Base-by-base conservation (phyloP, 306 rosid genomes). In the Ziziphus jujuba region DNA sequence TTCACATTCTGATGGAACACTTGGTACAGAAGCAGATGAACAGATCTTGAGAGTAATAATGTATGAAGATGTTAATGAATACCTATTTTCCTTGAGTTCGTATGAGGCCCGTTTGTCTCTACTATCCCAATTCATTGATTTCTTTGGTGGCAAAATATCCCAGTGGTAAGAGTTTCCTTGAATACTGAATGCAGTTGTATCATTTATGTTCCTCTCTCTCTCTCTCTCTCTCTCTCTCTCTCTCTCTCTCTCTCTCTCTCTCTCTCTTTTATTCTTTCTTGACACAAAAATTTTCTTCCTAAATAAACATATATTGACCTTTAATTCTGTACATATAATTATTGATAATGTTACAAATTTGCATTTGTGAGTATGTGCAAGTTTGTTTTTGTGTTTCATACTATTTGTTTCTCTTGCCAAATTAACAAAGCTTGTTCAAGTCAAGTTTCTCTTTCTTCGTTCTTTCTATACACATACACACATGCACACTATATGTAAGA, bases 51-150 rank as follows among this genome's bases (percentile, higher is more conserved):
- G 95, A 78, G 87, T 64, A 38, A 62, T 93, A 61, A 60, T 93
- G 86, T 90, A 79, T 68, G 98, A 93, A 86, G 98, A 90, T 59
- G 84, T 93, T 77, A 84, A 74, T 33, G 97, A 93, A 66, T 83
- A 80, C 77, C 82, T 93, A 48, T 93, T 93, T 81, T 87, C 93
- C 43, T 79, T 93, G 80, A 78, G 78, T 83, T 82, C 98, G 45
- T 49, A 54, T 45, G 96, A 93, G 87, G 97, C 96, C 62, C 89
- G 82, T 23, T 58, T 86, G 51, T 90, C 84, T 28, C 80, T 87
- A 43, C 72, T 92, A 56, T 84, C 65, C 70, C 98, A 92, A 74
- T 85, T 90, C 63, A 64, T 88, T 72, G 90, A 90, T 70, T 90
- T 93, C 84, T 90, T 82, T 81, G 96, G 90, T 43, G 98, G 97